phyloP scores from a whole-genome alignment of 495 filamentous ascomycete genomes.

The Penicillium fimorum region DNA sequence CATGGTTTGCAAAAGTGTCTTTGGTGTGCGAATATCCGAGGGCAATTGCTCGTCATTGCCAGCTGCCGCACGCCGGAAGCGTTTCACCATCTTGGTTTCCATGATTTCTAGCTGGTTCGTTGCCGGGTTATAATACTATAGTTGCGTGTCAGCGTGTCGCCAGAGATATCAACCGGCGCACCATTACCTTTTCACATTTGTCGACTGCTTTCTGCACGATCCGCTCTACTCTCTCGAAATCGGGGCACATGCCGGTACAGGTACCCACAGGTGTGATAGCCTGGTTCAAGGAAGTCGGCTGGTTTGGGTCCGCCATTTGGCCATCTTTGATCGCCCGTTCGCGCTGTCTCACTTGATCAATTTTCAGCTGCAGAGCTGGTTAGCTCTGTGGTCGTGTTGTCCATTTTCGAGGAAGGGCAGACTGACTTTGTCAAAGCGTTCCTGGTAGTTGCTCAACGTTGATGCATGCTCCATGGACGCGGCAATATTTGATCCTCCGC shows the following conservation, averaged over 20 bases:
- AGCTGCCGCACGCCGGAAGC: conserved; percentile 84
- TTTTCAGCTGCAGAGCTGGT: conserved; percentile 51
- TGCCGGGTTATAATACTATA: conserved; percentile 38
- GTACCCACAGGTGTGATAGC: conserved; percentile 86
- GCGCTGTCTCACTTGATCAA: conserved; percentile 66
- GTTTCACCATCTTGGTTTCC: conserved; percentile 74
- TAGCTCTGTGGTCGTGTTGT: conserved; percentile 8
- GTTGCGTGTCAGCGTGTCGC: conserved; percentile 15
- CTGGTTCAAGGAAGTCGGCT: conserved; percentile 72
- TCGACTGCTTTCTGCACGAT: conserved; percentile 69
- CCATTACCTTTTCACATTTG: conserved; percentile 55
- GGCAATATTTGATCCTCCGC: conserved; percentile 1
- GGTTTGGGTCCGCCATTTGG: conserved; percentile 85
- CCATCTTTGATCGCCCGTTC: conserved; percentile 67
- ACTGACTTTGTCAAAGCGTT: conserved; percentile 47
- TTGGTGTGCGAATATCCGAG: conserved; percentile 84
- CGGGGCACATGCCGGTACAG: conserved; percentile 91
- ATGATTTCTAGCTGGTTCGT: conserved; percentile 38
- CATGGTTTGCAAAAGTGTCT: conserved; percentile 68
- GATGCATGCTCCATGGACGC: conserved; percentile 28
- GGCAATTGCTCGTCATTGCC: conserved; percentile 89
- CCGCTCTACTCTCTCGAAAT: conserved; percentile 78
- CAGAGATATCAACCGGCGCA: background rate
- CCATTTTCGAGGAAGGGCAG: conserved; percentile 1
- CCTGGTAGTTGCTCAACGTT: conserved; percentile 30